Conservation (phyloP, 2,329 filamentous ascomycete species). For the Hymenoscyphus occultus region DNA sequence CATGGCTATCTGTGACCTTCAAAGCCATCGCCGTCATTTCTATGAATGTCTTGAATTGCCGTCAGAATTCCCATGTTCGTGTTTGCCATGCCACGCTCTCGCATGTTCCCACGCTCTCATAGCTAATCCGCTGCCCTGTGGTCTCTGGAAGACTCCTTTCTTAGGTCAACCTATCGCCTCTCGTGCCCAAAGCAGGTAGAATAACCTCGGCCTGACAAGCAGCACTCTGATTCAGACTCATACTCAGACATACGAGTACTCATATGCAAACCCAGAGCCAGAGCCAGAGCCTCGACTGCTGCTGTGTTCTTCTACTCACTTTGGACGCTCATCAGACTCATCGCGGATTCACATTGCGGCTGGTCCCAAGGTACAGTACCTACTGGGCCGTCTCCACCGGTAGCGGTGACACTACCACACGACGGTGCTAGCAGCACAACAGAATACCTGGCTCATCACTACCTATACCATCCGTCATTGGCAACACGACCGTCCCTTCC, state of each 20-base stretch:
- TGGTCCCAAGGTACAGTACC: not conserved
- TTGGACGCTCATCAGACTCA: not conserved
- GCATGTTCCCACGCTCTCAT: not conserved
- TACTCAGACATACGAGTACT: not conserved
- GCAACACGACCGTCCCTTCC: not conserved
- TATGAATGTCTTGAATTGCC: not conserved
- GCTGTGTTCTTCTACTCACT: not conserved
- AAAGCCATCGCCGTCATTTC: slow-evolving; percentile 1
- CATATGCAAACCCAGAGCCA: not conserved
- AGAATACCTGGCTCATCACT: not conserved
- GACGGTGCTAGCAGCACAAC: not conserved
- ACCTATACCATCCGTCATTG: not conserved
- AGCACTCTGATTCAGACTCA: not conserved
- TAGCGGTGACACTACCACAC: not conserved
- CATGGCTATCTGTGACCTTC: too few relatives aligned
- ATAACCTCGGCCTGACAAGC: slow-evolving; percentile 1
- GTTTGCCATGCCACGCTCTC: not conserved
- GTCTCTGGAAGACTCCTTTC: not conserved
- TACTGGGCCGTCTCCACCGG: not conserved
- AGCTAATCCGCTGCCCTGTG: not conserved
- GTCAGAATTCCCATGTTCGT: not conserved
- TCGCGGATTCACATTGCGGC: not conserved
- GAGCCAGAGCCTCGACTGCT: not conserved
- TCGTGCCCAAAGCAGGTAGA: not conserved
- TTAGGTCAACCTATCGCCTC: not conserved